phyloP scores from a whole-genome alignment of 164 flowering plant genomes.

The Paratinospora sagittata region DNA sequence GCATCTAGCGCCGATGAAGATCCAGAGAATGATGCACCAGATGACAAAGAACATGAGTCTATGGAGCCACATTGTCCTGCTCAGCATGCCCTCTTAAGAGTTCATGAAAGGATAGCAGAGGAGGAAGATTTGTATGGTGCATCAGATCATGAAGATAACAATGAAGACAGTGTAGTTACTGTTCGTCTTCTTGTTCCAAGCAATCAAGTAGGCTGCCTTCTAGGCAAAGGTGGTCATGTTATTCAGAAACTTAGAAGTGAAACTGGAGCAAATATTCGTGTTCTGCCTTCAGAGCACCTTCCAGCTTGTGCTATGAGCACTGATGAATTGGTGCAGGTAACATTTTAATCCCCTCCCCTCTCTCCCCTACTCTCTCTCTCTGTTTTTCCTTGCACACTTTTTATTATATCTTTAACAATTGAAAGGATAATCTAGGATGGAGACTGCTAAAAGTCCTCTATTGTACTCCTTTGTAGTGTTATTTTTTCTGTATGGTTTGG shows the following conservation, averaged over 20 bases:
- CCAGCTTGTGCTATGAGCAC: constrained; percentile 57
- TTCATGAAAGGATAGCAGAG: constrained; percentile 53
- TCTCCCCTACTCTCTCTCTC: background rate
- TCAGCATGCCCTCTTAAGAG: constrained; percentile 66
- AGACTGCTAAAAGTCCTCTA: no score
- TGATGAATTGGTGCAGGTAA: constrained; percentile 75
- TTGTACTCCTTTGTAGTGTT: no score
- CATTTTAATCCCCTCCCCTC: background rate
- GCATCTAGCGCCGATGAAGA: constrained; percentile 21
- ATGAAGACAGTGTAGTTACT: constrained; percentile 31
- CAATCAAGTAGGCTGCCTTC: constrained; percentile 65
- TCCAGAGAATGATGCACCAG: constrained; percentile 12
- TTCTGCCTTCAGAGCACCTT: constrained; percentile 54
- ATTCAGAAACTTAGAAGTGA: constrained; percentile 59
- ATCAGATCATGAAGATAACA: constrained; percentile 31
- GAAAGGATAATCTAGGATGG: background rate
- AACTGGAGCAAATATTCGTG: constrained; percentile 65
- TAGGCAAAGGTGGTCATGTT: constrained; percentile 66
- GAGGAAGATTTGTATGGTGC: constrained; percentile 47
- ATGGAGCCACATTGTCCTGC: constrained; percentile 58
- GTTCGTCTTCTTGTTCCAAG: constrained; percentile 64
- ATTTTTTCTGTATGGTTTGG: background rate
- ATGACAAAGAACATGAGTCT: constrained; percentile 29
- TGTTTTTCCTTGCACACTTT: background rate
- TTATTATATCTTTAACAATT: background rate